Base-by-base conservation (phyloP, 2,329 filamentous ascomycete genomes). In the Plenodomus tracheiphilus region DNA sequence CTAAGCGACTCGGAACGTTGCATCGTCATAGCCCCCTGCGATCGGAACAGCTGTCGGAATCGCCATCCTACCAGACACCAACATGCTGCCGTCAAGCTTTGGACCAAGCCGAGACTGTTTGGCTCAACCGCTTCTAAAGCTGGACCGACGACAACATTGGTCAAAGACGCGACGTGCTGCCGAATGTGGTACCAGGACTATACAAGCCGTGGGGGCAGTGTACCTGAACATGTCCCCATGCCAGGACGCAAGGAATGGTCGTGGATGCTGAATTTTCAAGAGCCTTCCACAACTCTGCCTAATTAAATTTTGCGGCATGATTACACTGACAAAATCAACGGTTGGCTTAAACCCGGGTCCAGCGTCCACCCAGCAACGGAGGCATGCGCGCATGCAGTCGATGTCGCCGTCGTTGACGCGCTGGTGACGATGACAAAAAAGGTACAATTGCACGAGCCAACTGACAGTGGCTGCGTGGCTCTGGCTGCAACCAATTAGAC, bases 371-470 rank as follows among this genome's bases (percentile, higher is more conserved):
- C 11, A 30, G 25, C 18, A 40, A 11, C 22, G 21, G 20, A 32
- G 11, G 15, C 11, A 15, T 11, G 28, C 13, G 28, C 28, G 11
- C 19, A 46, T 42, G 46, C 43, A 40, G 46, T 41, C 25, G 21
- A 49, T 46, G 11, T 22, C 15, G 15, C 15, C 35, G 40, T 61
- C 49, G 50, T 59, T 67, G 62, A 65, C 64, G 61, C 58, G 51
- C 34, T 45, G 37, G 59, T 65, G 62, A 67, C 59, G 61, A 55
- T 50, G 21, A 45, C 41, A 45, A 36, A 36, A 42, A 52, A 46
- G 41, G 39, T 47, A 43, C 43, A 36, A 46, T 53, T 37, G 35
- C 16, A 20, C 35, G 35, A 37, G 35, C 16, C 35, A 20, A 37
- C 35, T 5, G 35, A 18, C 35, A 17, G 35, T 17, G 16, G 35